Evolutionary conservation across 345 rosid genomes (phyloP).

Genomic region (Theobroma cacao): DNA sequence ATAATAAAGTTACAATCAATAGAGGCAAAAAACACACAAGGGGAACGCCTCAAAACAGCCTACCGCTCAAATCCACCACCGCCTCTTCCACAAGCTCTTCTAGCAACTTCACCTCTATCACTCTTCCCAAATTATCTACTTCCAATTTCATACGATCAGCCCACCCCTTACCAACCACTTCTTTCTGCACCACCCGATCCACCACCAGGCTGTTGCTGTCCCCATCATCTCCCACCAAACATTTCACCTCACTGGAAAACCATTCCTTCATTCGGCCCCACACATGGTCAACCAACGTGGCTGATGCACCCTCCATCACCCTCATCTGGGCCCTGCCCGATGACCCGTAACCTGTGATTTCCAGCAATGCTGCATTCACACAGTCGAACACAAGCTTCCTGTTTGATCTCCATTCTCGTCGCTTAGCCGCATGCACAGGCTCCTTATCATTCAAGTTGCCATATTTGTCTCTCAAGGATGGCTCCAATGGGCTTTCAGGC

Average conservation of each 20-base stretch:
- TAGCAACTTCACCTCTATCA: constrained; percentile 62
- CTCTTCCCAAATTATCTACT: constrained; percentile 47
- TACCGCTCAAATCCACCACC: constrained; percentile 49
- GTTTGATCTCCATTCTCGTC: constrained; percentile 61
- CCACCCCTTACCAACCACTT: constrained; percentile 79
- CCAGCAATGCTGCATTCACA: constrained; percentile 59
- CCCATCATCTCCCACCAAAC: constrained; percentile 37
- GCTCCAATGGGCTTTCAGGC: constrained; percentile 74
- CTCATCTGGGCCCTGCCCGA: constrained; percentile 17
- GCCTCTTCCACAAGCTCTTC: constrained; percentile 82
- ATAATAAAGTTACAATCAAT: constrained; percentile 15
- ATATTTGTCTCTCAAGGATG: constrained; percentile 57
- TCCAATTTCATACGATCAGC: constrained; percentile 43
- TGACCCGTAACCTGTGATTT: constrained; percentile 35
- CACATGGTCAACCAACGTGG: constrained; percentile 49
- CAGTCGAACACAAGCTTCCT: constrained; percentile 71
- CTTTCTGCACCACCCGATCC: constrained; percentile 63
- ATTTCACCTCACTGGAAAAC: constrained; percentile 39
- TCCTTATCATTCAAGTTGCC: constrained; percentile 43
- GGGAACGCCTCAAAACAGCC: constrained; percentile 22
- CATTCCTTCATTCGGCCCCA: constrained; percentile 69
- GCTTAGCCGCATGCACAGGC: constrained; percentile 61
- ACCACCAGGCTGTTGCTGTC: constrained; percentile 59
- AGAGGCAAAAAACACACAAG: neutral
- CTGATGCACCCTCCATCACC: constrained; percentile 19